phyloP scores from a whole-genome alignment of 2,329 filamentous ascomycete species.

The Pseudocercospora fuligena region DNA sequence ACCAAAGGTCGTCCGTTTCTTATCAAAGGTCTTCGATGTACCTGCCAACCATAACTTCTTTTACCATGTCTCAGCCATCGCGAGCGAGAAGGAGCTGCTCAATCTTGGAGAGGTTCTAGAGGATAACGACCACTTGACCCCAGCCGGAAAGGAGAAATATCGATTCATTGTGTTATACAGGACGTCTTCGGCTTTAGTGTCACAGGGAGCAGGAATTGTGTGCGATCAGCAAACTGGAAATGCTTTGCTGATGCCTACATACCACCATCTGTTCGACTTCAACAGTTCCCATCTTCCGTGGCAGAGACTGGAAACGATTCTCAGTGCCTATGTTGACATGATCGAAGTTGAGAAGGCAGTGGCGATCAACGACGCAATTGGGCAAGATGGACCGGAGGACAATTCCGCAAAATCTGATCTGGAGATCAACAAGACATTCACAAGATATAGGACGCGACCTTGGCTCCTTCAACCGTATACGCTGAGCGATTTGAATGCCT shows the following conservation, averaged over 20 bases:
- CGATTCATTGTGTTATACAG: slow-evolving; percentile 40
- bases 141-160: slow-evolving; percentile 35
- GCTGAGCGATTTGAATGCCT: slow-evolving; percentile 35
- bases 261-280: slow-evolving; percentile 40
- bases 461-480: slow-evolving; percentile 43
- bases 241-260: slow-evolving; percentile 42
- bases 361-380: slow-evolving; percentile 36
- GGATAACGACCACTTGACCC: slow-evolving; percentile 33
- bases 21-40: slow-evolving; percentile 41
- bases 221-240: slow-evolving; percentile 38
- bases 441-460: slow-evolving; percentile 35
- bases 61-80: slow-evolving; percentile 40
- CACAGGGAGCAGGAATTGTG: slow-evolving; percentile 39
- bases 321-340: slow-evolving; percentile 43
- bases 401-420: slow-evolving; percentile 25
- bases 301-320: slow-evolving; percentile 41
- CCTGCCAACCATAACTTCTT: slow-evolving; percentile 38
- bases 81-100: slow-evolving; percentile 36
- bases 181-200: slow-evolving; percentile 37
- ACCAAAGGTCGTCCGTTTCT: slow-evolving; percentile 36
- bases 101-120: slow-evolving; percentile 38
- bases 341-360: slow-evolving; percentile 41
- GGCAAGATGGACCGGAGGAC: slow-evolving; percentile 18
- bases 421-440: slow-evolving; percentile 27
- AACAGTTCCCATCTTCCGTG: slow-evolving; percentile 38